Base-by-base conservation (phyloP, 2,329 filamentous ascomycete species). In the Aspergillus piperis region DNA sequence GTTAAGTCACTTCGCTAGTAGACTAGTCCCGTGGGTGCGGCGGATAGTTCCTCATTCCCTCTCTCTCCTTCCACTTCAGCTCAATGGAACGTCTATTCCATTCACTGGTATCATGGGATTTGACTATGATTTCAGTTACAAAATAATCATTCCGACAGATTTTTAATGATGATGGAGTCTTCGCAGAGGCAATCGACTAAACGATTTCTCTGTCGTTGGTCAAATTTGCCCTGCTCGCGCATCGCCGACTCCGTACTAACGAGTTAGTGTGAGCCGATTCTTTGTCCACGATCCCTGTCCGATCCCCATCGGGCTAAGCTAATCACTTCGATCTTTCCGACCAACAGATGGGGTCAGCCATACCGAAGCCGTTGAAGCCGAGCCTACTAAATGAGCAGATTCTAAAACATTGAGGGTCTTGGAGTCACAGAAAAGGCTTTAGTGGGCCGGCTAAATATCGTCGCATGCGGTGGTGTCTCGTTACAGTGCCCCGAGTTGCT, bases 201-300 rank as follows among this genome's bases (percentile, higher is more conserved):
- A 42, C 17, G 5, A 42, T 1, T 11, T 11, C 32, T 36, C 32
- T 36, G 10, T 36, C 32, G 11, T 13, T 36, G 3, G 17, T 44
- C 41, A 8, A 21, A 2, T 4, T 30, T 27, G 27, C 8, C 1
- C 25, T n/a, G n/a, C 27, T 27, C 25, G n/a, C 47, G 11, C 8
- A 30, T 17, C 47, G 47, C 17, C 7, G 25, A 50, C 15, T 17
- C 7, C 3, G 10, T 13, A 5, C 17, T 44, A 21, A 11, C 3
- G 25, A n/a, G 15, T 17, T 30, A 17, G 47, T 13, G 5, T 44
- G 41, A 21, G 25, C 25, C 25, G 47, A 32, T 6, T 30, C 47
- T 32, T 50, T 50, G 47, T 50, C 47, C 47, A 32, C 27, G 25
- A 50, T 50, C 47, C 47, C 25, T 50, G 47, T 50, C 47, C n/a